Conservation (phyloP, 2,329 filamentous ascomycete species). For the Cladosporium sp. region DNA sequence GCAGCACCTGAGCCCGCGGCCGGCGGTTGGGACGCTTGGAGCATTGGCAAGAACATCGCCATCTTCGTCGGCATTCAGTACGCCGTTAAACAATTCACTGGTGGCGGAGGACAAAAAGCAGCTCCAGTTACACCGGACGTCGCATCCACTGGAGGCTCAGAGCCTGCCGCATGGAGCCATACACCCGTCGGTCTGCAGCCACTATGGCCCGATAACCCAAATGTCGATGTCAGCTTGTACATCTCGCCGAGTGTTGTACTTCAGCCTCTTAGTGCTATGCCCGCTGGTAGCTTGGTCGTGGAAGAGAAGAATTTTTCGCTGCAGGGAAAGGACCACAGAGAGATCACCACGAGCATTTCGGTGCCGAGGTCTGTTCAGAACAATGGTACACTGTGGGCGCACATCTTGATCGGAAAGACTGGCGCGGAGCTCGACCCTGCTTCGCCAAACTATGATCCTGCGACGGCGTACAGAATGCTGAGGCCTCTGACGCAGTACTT, state of each 20-base stretch:
- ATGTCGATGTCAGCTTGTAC: constrained; percentile 81
- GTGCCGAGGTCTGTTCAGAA: constrained; percentile 81
- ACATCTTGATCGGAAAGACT: constrained; percentile 82
- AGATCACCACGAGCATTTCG: constrained; percentile 73
- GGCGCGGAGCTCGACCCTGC: constrained; percentile 77
- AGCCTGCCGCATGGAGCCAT: constrained; percentile 58
- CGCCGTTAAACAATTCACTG: constrained; percentile 58
- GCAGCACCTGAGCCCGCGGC: constrained; percentile 10
- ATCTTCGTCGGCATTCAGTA: constrained; percentile 63
- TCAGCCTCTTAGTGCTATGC: constrained; percentile 65
- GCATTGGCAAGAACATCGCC: constrained; percentile 56
- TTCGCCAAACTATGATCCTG: constrained; percentile 69
- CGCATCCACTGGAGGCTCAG: constrained; percentile 22
- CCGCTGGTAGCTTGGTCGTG: constrained; percentile 71
- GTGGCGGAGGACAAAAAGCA: constrained; percentile 31
- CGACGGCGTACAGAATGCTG: constrained; percentile 78
- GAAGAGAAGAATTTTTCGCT: constrained; percentile 72
- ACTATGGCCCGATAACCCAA: constrained; percentile 80
- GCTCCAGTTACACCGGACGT: constrained; percentile 26
- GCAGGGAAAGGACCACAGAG: constrained; percentile 70
- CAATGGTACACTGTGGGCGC: constrained; percentile 91
- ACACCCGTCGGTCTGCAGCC: constrained; percentile 75
- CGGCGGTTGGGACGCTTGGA: constrained; percentile 28
- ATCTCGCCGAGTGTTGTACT: constrained; percentile 75
- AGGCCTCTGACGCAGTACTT: constrained; percentile 88